Conservation (phyloP, 2,329 filamentous ascomycete genomes). For the Phyllosticta capitalensis region DNA sequence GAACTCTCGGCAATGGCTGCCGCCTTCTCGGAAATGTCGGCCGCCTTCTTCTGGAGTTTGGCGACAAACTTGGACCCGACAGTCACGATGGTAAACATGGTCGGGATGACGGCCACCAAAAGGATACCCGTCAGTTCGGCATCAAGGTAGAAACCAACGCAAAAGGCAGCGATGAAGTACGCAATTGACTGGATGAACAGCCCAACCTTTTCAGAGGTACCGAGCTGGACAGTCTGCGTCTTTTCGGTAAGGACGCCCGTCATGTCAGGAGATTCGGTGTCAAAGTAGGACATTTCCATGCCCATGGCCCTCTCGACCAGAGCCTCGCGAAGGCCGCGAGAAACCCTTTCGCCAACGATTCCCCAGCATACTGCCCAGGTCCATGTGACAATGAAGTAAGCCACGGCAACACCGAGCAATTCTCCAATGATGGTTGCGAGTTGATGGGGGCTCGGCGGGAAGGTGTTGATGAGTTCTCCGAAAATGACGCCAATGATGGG, state of each 20-base stretch:
- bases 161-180: constrained; percentile 37
- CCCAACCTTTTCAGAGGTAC: constrained; percentile 39
- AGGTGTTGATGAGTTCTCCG: constrained; percentile 40
- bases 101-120: constrained; percentile 38
- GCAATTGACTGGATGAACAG: constrained; percentile 38
- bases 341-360: constrained; percentile 41
- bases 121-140: constrained; percentile 34
- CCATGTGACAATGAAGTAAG: constrained; percentile 42
- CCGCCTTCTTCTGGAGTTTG: constrained; percentile 29
- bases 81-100: constrained; percentile 36
- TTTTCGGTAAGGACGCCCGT: constrained; percentile 37
- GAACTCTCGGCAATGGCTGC: constrained; percentile 37
- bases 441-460: constrained; percentile 38
- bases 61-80: constrained; percentile 34
- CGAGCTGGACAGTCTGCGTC: constrained; percentile 37
- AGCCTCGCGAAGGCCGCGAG: constrained; percentile 36
- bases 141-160: constrained; percentile 37
- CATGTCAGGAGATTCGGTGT: constrained; percentile 42
- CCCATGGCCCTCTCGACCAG: constrained; percentile 40
- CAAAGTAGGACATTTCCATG: constrained; percentile 44
- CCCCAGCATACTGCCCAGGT: constrained; percentile 42
- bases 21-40: constrained; percentile 32
- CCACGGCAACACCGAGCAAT: constrained; percentile 36
- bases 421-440: constrained; percentile 32
- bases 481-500: constrained; percentile 37